phyloP scores from a whole-genome alignment of 2,329 filamentous ascomycete species.

The Microascus cirrosus region DNA sequence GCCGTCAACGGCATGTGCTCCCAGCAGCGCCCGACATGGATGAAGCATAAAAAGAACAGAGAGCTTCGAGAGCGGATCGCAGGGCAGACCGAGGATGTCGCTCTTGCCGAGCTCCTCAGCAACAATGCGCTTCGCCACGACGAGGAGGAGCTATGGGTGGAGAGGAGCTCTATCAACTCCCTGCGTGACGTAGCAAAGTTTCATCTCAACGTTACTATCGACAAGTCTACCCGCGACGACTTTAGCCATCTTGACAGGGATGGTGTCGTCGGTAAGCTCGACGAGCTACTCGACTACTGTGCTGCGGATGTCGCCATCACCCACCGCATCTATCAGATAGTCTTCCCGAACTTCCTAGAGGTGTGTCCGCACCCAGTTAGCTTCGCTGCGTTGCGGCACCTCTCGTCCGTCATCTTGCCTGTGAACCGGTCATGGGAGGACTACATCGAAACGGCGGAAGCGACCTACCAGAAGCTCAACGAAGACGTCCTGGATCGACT shows the following conservation, averaged over 20 bases:
- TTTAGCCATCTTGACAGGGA: slow-evolving; percentile 72
- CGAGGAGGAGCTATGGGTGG: slow-evolving; percentile 93
- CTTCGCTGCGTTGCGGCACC: slow-evolving; percentile 83
- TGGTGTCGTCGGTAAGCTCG: slow-evolving; percentile 59
- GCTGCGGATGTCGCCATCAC: slow-evolving; percentile 89
- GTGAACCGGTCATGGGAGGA: slow-evolving; percentile 80
- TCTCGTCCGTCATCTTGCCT: slow-evolving; percentile 88
- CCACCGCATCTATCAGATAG: slow-evolving; percentile 85
- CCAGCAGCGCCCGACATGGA: slow-evolving; percentile 89
- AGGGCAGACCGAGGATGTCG: slow-evolving; percentile 56
- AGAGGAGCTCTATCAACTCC: slow-evolving; percentile 89
- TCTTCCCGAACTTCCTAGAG: slow-evolving; percentile 80
- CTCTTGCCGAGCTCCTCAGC: slow-evolving; percentile 61
- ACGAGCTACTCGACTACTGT: slow-evolving; percentile 85
- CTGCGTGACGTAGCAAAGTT: slow-evolving; percentile 93
- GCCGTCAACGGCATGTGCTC: slow-evolving; percentile 99
- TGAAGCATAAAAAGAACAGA: slow-evolving; percentile 86
- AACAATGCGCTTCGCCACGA: slow-evolving; percentile 60
- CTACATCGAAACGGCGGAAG: slow-evolving; percentile 76
- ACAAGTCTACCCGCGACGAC: slow-evolving; percentile 77
- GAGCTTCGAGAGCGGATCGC: slow-evolving; percentile 74
- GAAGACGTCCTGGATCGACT: slow-evolving; percentile 70
- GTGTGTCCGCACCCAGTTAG: slow-evolving; percentile 95
- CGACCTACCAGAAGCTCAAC: slow-evolving; percentile 67
- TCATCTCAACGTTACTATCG: slow-evolving; percentile 81